Evolutionary conservation across 345 rosid species (phyloP).

Genomic region (Aquilaria yunnanensis): DNA sequence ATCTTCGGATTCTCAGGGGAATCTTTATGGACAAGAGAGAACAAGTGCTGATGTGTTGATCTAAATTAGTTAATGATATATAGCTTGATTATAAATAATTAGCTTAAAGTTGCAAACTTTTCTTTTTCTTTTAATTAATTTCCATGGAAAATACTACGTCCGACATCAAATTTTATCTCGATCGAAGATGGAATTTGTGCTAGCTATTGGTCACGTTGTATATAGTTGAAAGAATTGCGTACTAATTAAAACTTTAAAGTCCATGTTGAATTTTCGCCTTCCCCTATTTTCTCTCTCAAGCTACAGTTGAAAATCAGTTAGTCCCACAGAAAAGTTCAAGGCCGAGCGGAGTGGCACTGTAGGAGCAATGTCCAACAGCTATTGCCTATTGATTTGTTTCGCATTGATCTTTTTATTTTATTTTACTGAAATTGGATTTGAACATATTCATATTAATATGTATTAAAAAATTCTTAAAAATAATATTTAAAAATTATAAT

Average conservation of each 20-base stretch:
- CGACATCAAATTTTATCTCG: too few species aligned
- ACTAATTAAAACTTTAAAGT: constrained; percentile 9
- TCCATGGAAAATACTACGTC: constrained; percentile 1
- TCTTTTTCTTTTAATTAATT: not conserved
- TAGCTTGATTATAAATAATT: not conserved
- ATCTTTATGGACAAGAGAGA: constrained; percentile 31
- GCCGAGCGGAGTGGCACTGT: not conserved
- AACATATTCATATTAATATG: not conserved
- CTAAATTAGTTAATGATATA: not conserved
- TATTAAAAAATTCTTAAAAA: too few species aligned
- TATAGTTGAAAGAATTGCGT: constrained; percentile 6
- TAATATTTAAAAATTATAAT: too few species aligned
- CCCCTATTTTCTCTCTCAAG: constrained; percentile 6
- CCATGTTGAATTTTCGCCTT: constrained; percentile 6
- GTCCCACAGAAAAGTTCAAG: too few species aligned
- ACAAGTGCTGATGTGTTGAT: constrained; percentile 46
- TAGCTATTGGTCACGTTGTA: too few species aligned
- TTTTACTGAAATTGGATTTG: constrained; percentile 6
- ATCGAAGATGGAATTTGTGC: too few species aligned
- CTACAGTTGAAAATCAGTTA: too few species aligned
- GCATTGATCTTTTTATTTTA: constrained; percentile 9
- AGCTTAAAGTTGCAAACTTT: not conserved
- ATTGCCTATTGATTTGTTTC: not conserved
- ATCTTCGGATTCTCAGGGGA: constrained; percentile 25
- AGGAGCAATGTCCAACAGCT: not conserved